phyloP scores from a whole-genome alignment of 1,139 yeast genomes.

The Geotrichum bryndzae region DNA sequence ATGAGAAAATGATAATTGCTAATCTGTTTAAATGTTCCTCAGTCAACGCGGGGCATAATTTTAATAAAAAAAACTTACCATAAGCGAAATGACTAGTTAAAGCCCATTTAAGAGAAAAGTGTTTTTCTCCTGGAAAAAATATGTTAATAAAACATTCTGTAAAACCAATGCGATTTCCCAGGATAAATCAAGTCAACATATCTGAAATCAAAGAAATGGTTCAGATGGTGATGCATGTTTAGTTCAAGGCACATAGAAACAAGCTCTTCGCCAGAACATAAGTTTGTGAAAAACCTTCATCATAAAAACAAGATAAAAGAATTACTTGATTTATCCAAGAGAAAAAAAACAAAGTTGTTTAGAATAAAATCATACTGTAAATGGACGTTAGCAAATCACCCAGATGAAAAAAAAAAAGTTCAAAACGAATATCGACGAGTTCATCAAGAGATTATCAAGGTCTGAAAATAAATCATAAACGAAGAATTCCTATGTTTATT shows the following conservation, averaged over 20 bases:
- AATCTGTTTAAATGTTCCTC: neutral
- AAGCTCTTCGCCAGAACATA: constrained; percentile 23
- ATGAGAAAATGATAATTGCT: neutral
- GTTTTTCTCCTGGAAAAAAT: neutral
- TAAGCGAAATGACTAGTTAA: neutral
- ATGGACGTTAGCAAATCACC: neutral
- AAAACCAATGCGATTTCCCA: constrained; percentile 52
- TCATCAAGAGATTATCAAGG: neutral
- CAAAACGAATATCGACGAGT: neutral
- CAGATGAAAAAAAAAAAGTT: neutral
- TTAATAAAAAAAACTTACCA: neutral
- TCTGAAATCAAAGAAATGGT: neutral
- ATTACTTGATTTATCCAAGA: neutral
- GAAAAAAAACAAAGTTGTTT: neutral
- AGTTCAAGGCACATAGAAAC: constrained; percentile 59
- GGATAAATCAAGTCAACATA: neutral
- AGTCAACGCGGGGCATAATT: neutral
- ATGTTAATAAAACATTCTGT: constrained; percentile 36
- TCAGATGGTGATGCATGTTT: constrained; percentile 92
- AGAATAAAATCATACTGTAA: constrained; percentile 2
- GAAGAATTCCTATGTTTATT: constrained; percentile 55
- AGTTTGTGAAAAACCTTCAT: constrained; percentile 34
- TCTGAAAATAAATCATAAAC: constrained; percentile 45
- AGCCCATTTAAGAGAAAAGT: neutral
- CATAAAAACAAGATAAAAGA: constrained; percentile 21